Percentiles rank a stretch among this genome's conserved stretches.
These are phyloP conservation scores for Curvularia eragrostidis DNA, from an alignment of 2,329 filamentous ascomycete genomes.

Conservation along the genomic window DNA sequence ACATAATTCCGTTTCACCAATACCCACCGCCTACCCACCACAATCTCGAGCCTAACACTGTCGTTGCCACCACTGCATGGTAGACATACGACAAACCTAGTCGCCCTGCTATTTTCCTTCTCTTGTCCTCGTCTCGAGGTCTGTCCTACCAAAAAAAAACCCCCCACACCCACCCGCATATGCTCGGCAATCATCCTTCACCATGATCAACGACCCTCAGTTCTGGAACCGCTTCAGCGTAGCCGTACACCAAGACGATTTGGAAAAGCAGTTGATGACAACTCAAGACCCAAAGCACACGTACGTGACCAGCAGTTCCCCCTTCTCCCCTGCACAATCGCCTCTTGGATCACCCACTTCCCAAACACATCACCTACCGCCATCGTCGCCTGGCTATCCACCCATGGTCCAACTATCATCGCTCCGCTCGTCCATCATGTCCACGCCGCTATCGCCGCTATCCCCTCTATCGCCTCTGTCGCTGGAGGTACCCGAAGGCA, in stretches of 20 bases:
- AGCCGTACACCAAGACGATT: conserved; percentile 64
- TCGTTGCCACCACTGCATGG: not conserved
- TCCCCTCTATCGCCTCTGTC: not conserved
- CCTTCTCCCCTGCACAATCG: conserved; percentile 20
- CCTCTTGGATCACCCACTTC: conserved; percentile 31
- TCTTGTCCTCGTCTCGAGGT: not conserved
- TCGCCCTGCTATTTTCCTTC: not conserved
- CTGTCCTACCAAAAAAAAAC: not conserved
- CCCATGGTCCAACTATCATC: conserved; percentile 10
- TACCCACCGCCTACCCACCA: not conserved
- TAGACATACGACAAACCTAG: conserved; percentile 1
- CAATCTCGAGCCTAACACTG: not conserved
- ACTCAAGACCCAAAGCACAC: conserved; percentile 44
- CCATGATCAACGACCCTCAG: conserved; percentile 62
- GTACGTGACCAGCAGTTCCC: conserved; percentile 44
- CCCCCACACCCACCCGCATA: not conserved
- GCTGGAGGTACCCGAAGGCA: not conserved
- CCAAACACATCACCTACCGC: conserved; percentile 21
- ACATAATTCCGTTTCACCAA: conserved; percentile 4
- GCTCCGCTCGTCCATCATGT: not conserved
- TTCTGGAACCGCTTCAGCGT: conserved; percentile 68
- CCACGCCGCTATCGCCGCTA: not conserved
- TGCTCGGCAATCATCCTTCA: conserved; percentile 6
- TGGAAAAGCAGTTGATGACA: conserved; percentile 38
- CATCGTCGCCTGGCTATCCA: conserved; percentile 17